phyloP scores from a whole-genome alignment of 1,284 basidiomycete species.

The Puccinia coronata region DNA sequence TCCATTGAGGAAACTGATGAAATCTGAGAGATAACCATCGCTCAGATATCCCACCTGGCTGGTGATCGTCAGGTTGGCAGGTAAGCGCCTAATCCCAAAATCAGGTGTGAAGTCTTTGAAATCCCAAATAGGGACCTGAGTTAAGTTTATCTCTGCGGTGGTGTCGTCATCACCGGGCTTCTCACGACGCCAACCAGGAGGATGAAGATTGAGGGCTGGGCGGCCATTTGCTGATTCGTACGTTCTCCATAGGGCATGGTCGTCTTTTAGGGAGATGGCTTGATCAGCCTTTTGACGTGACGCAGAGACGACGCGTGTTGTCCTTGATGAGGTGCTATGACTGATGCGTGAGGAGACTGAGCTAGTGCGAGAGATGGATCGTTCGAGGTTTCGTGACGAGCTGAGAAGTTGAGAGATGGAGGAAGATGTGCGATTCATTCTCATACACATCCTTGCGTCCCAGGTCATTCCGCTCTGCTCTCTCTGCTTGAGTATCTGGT shows the following conservation, averaged over 20 bases:
- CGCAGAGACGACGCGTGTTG: conserved; percentile 3
- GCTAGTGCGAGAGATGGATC: background rate
- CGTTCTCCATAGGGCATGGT: conserved; percentile 44
- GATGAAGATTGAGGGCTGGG: conserved; percentile 26
- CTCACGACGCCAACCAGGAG: conserved; percentile 13
- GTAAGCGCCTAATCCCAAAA: conserved; percentile 24
- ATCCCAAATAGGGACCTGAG: background rate
- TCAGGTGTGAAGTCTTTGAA: conserved; percentile 46
- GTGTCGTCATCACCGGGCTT: background rate
- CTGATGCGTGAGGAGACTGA: conserved; percentile 24
- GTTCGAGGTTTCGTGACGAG: background rate
- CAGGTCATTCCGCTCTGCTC: conserved; percentile 26
- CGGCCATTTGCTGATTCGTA: conserved; percentile 34
- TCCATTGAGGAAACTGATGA: conserved; percentile 15
- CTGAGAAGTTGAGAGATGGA: conserved; percentile 8
- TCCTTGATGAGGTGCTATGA: conserved; percentile 13
- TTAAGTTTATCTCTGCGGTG: background rate
- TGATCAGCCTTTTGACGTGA: background rate
- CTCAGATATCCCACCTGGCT: conserved; percentile 28
- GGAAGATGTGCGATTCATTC: conserved; percentile 14
- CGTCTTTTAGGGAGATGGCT: conserved; percentile 34
- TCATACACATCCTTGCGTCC: conserved; percentile 3
- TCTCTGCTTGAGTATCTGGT: background rate
- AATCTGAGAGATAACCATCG: conserved; percentile 22
- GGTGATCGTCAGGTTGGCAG: conserved; percentile 8